Base-by-base conservation (phyloP, 108 stramenopile genomes). In the Cylindrotheca closterium region DNA sequence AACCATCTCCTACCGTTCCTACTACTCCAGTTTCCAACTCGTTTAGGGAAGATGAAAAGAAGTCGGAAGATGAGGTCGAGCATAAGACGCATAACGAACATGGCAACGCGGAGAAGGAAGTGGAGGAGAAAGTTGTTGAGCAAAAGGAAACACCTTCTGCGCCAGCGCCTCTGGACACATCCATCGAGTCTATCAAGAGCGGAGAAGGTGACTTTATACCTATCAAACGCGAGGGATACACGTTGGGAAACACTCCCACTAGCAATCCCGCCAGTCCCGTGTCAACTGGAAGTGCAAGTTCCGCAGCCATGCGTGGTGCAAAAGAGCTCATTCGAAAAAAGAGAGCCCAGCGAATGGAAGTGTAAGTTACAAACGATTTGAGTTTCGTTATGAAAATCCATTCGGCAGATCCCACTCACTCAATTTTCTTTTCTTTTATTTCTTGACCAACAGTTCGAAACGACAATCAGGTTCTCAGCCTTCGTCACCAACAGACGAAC, bases 281-380 rank as follows among this genome's bases (percentile, higher is more conserved):
- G 25, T 64, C 50, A 47, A 51, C 33, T 15, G 42, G 18, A 22
- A 53, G 51, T 60, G 51, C 56, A n/a, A 56, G 42, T n/a, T 73
- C 81, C 42, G 42, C 75, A 47, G 72, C 78, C 22, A 68, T 79
- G 68, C 68, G 67, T 64, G 75, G 80, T 32, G 80, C 80, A 4
- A 78, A 81, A 55, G 78, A 79, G 58, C 33, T 76, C 22, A 48
- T 87, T 47, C 74, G 79, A 52, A 55, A 77, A 53, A 81, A 83
- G 25, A 60, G 78, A 46, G 68, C 74, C 50, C 60, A 75, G 29
- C 66, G 75, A 34, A 54, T 60, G 52, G 74, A 69, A 79, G 50
- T 70, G 68, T 69, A 58, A 56, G 79, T 68, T 10, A 18, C 18
- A 58, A 21, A 51, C n/a, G 51, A 42, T 21, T n/a, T n/a, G n/a